Evolutionary conservation across 345 rosid species (phyloP), one percentile per base, ranked within the genome.

Genomic region (Lumnitzera racemosa): DNA sequence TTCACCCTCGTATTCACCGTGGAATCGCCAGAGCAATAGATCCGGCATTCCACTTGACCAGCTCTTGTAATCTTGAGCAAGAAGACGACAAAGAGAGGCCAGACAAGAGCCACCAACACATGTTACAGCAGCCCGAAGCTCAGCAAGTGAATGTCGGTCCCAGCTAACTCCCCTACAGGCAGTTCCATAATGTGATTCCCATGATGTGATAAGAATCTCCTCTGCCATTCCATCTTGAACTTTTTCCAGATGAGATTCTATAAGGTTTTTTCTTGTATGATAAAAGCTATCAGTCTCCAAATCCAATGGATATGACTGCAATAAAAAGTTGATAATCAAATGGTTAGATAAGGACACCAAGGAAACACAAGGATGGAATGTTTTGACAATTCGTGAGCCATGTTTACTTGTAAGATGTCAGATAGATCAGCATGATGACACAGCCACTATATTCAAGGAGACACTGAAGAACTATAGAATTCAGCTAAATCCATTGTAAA

Each of bases 11-110:
- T 84, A 79, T 58, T 76, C 85, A 55, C 71, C 89, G 29, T 80
- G 81, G 78, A 94, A 87, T 62, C 91, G 87, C 98, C 98, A 94
- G 46, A 86, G 57, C 67, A 90, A 70, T 27, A 94, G 71, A 80
- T 94, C 96, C 9, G 98, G 98, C 96, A 94, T 87, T 70, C 99
- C 99, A 49, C 91, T 81, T n/a, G 90, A 85, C 99, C 99, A 94
- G 66, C 87, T 90, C 31, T 70, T 66, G 46, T 90, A 87, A 63
- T 90, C 99, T 79, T 82, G 91, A 55, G 90, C 85, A 36, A 90
- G 81, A 67, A 79, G 67, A 48, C 83, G 76, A 54, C 91, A 94
- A 43, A 90, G 67, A 2, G 91, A 78, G 47, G 95, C 95, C 73
- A 94, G 70, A 76, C 95, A 80, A 52, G 79, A 55, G 29, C 95